Base-by-base conservation (phyloP, 768 basidiomycete genomes). In the Termitomyces sp. region DNA sequence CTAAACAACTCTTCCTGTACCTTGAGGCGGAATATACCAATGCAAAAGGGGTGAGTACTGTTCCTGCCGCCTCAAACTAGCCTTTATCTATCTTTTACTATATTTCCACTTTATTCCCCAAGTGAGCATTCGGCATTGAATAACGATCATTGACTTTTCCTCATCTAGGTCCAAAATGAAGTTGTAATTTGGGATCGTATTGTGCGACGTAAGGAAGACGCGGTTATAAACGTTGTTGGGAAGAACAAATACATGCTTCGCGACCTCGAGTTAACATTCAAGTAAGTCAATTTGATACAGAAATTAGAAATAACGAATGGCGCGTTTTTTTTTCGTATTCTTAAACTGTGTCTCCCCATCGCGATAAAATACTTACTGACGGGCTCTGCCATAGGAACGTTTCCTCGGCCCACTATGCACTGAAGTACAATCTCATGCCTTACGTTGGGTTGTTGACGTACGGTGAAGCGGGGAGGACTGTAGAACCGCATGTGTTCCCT, bases 171-270 rank as follows among this genome's bases (percentile, higher is more conserved):
- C 3, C 75, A 83, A 57, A 91, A 91, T 67, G 79, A 86, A 19
- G 87, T 94, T 5, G 91, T 95, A 38, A 78, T 95, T 15, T 96
- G 94, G 94, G 94, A 96, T 71, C 84, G 89, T 40, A 95, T 96
- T 66, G 79, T 96, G 43, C 83, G 86, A n/a, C 78, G 87, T 56
- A 86, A 86, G 62, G 82, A 85, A 63, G 85, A 92, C 59, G 90
- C 90, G 0, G 68, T 79, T 44, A 71, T 96, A 50, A 80, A 81
- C 55, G 75, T 88, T 57, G 70, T 71, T 38, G 85, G 78, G 55
- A 84, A 85, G 71, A 91, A 91, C 71, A 94, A 94, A 69, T 96
- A 95, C 70, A 78, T 79, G 60, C 86, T 94, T 74, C 83, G 85
- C 35, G 93, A 94, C 55, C 68, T 87, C 42, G 85, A 84, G 23